These are phyloP conservation scores for Colletotrichum eremochloae DNA, from an alignment of 2,329 filamentous ascomycete genomes.

Conservation along the genomic window DNA sequence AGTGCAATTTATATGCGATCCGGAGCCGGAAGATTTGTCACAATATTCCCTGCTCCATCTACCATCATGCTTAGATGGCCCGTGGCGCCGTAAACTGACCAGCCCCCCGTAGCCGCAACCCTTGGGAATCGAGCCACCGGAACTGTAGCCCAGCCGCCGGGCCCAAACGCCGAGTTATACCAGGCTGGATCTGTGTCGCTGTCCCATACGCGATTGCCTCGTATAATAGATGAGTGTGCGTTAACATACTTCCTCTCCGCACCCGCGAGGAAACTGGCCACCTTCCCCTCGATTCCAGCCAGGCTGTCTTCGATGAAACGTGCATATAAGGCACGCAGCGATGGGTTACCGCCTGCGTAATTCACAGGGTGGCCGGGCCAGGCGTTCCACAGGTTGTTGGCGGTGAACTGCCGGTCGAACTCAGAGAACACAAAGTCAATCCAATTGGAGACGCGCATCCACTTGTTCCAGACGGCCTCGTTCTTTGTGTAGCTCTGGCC, in stretches of 20 bases:
- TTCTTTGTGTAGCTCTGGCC: not conserved
- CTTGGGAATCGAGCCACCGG: not conserved
- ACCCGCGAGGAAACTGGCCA: not conserved
- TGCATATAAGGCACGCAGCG: slow-evolving; percentile 18
- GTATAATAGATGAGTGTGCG: not conserved
- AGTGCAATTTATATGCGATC: not conserved
- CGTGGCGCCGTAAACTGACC: not conserved
- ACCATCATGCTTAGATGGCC: not conserved
- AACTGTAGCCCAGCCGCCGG: not conserved
- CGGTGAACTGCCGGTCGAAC: slow-evolving; percentile 21
- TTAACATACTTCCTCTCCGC: not conserved
- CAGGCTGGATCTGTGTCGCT: not conserved
- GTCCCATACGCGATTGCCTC: not conserved
- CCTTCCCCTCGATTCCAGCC: not conserved
- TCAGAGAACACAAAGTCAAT: slow-evolving; percentile 18
- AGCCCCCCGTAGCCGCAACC: not conserved
- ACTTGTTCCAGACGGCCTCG: slow-evolving; percentile 29
- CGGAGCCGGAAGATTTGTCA: not conserved
- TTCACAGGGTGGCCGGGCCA: not conserved
- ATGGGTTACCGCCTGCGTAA: not conserved
- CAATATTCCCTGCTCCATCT: not conserved
- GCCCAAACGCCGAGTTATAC: not conserved
- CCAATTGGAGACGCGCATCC: slow-evolving; percentile 36
- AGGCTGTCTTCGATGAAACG: slow-evolving; percentile 9
- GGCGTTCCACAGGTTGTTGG: not conserved